Evolutionary conservation across 2,329 filamentous ascomycete species (phyloP), one percentile per base, ranked within the genome.

Genomic region (Aureobasidium sp.): DNA sequence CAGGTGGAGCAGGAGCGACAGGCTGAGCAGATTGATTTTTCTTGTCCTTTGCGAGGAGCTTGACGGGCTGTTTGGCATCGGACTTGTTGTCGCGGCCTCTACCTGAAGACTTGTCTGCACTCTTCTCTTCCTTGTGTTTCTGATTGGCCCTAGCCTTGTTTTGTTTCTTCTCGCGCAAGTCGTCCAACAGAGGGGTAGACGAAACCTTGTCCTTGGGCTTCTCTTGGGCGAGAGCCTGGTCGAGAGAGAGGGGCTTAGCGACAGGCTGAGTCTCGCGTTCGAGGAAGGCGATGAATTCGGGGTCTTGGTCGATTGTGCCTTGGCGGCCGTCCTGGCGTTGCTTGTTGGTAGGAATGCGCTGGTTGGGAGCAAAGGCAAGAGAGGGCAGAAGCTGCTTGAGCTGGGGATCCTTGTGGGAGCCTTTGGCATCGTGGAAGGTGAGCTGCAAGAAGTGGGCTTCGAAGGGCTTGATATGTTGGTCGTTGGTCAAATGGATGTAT

Each of bases 231-330:
- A 75, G 64, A 36, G 84, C 81, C 30, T 81, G 76, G 29, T 81
- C 81, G 0, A 73, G 63, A 8, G 78, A 74, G 10, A 77, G 69
- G 13, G 83, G 74, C 69, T 83, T 86, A n/a, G 76, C 74, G 63
- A 85, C 79, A 2, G 83, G 84, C 67, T 95, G 91, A 1, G 92
- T 95, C 50, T 97, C 81, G 59, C 84, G 88, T 72, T 95, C 89
- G 8, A 99, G 81, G 72, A 97, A 99, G 30, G 87, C 86, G 78
- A 97, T 95, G 69, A 97, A 99, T 68, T 97, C 94, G 0, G 90
- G 86, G 70, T 99, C 94, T 72, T 96, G 91, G 69, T 99, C 94
- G 67, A 99, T 97, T 3, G 91, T 96, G 59, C 93, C 94, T 72
- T 96, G 90, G 15, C 92, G 86, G 59, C 86, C 85, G 77, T 99